Base-by-base conservation (phyloP, 192 early-diverging fungal genomes). In the Helicostylum pulchrum region DNA sequence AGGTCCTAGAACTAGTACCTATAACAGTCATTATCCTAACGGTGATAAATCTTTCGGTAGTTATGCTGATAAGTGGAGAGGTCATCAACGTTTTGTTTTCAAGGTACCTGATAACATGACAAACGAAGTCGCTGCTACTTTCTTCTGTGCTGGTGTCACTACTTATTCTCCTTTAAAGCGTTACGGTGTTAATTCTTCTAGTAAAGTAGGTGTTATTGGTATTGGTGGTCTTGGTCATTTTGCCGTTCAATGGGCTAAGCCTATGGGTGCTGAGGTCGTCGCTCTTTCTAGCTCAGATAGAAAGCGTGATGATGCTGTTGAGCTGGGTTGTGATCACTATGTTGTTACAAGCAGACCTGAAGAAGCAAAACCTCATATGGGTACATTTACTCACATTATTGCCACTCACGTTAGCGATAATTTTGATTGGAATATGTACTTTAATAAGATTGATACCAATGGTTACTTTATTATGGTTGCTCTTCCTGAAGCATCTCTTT, bases 91-190 rank as follows among this genome's bases (percentile, higher is more conserved):
- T 32, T 92, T 82, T 64, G 80, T 74, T 30, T 92, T 83, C 86
- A 85, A 82, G 76, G 78, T 85, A 34, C 85, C 85, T 8, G 82
- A 67, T 2, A 56, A 42, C 15, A 80, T 86, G 68, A 71, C 73
- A 9, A 77, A 79, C 8, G 73, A 74, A 12, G 80, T 80, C 36
- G 89, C 87, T 14, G 87, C 88, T 2, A 88, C 91, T 11, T 80
- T 93, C 39, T 71, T 95, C 66, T 95, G 93, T 71, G 92, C 91
- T 56, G 93, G 91, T 30, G 69, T 68, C 4, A 59, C 55, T 19
- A 81, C 87, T 8, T 89, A 74, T 45, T 54, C 73, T 34, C 78
- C 87, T 55, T 66, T 91, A n/a, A 68, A 71, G 43, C 72, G 72
- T 4, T 30, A 66, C 59, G 50, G 72, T 45, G 73, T 83, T 19